Evolutionary conservation across 2,329 filamentous ascomycete species (phyloP).

Genomic region (Macrophomina pseudophaseolina): DNA sequence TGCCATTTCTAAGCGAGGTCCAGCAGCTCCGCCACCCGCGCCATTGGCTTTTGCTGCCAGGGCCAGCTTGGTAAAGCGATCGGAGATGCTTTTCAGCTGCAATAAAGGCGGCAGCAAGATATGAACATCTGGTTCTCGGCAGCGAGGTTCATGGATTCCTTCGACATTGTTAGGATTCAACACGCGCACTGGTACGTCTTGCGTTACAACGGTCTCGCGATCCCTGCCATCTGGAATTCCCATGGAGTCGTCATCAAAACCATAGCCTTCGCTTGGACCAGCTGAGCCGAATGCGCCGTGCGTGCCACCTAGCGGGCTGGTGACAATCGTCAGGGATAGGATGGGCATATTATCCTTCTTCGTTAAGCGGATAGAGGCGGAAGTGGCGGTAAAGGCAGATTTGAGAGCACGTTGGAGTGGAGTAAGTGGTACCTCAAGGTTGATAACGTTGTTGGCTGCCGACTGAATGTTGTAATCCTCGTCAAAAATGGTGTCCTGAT

Average conservation of each 20-base stretch:
- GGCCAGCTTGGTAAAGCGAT: constrained; percentile 88
- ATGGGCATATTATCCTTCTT: constrained; percentile 90
- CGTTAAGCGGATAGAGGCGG: constrained; percentile 84
- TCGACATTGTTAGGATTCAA: constrained; percentile 84
- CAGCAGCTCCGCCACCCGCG: constrained; percentile 34
- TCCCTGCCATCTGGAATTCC: constrained; percentile 61
- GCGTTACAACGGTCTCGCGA: constrained; percentile 89
- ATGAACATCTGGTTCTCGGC: constrained; percentile 90
- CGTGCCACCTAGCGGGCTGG: constrained; percentile 66
- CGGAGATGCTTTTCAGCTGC: constrained; percentile 91
- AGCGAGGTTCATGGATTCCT: constrained; percentile 89
- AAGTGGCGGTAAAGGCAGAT: constrained; percentile 80
- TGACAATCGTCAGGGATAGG: constrained; percentile 87
- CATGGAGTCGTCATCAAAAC: constrained; percentile 45
- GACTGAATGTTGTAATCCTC: constrained; percentile 84
- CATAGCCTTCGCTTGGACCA: constrained; percentile 35
- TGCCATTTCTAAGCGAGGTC: constrained; percentile 77
- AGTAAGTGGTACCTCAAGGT: constrained; percentile 90
- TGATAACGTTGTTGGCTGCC: constrained; percentile 87
- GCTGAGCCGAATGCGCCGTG: constrained; percentile 40
- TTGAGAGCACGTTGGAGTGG: constrained; percentile 89
- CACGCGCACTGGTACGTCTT: constrained; percentile 94
- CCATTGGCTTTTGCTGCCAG: constrained; percentile 45
- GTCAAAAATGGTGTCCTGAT: constrained; percentile 84
- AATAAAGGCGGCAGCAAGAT: constrained; percentile 86